Percentiles rank a stretch among this genome's conserved stretches.
Evolutionary conservation across 2,329 filamentous ascomycete species (phyloP).

Genomic region (Colletotrichum chlorophyti): DNA sequence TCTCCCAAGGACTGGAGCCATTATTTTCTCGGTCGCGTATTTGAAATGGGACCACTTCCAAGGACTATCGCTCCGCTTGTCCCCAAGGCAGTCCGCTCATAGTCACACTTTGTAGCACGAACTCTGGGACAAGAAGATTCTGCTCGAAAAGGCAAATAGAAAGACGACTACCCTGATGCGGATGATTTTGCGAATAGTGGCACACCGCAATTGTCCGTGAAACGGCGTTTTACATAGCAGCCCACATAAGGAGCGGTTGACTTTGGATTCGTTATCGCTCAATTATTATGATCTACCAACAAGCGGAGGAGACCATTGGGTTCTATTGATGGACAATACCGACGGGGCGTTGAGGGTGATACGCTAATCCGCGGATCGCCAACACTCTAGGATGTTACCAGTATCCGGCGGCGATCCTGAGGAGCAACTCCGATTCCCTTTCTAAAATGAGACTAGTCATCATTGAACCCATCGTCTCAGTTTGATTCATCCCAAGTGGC

Average conservation of each 20-base stretch:
- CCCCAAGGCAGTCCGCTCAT: no score
- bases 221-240: neutral
- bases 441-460: neutral
- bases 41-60: no score
- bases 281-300: neutral
- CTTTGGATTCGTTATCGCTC: neutral
- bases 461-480: conserved; percentile 13
- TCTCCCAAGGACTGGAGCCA: no score
- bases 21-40: no score
- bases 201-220: neutral
- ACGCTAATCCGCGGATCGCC: neutral
- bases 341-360: neutral
- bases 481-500: conserved; percentile 20
- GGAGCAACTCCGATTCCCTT: neutral
- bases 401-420: no score
- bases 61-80: no score
- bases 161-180: no score
- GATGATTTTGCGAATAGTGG: neutral
- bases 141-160: no score
- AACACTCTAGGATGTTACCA: neutral
- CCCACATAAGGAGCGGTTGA: neutral
- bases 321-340: neutral
- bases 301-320: neutral
- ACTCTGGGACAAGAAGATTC: no score
- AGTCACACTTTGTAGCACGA: no score